Evolutionary conservation across 352 stramenopile species (phyloP), one percentile per base, ranked within the genome.

Genomic region (Globisporangium parvum): DNA sequence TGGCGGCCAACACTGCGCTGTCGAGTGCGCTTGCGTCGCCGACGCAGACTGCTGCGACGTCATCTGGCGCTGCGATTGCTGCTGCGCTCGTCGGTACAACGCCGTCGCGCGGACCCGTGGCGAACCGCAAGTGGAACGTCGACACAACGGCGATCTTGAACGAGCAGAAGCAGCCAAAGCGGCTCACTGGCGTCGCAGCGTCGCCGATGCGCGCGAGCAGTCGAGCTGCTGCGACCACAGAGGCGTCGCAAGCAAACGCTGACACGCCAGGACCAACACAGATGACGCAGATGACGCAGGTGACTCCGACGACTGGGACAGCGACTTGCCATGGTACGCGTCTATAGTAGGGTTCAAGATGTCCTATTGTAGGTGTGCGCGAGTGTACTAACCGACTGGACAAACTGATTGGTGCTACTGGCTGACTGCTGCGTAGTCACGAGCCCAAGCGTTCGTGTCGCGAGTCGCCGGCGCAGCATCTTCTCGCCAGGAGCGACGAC

Each of bases 121-220:
- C 55, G 23, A 85, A 75, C 47, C 70, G 65, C 60, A 91, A 91
- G 62, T 91, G 80, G 80, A 66, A 84, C 40, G 80, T 91, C 58
- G 70, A 91, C 55, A 88, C 80, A 21, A 59, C 71, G 12, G 74
- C 69, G 41, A 77, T 91, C 40, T 63, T 69, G 44, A 77, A 84
- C 10, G 70, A 91, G 58, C 67, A 71, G 21, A 70, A 67, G 23
- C 57, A 63, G 51, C 65, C 61, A 12, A 57, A 63, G 48, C 41
- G 42, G 33, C n/a, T 53, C 44, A 59, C 50, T 0, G 57, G 57
- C 44, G 18, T 59, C 12, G 57, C 44, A 9, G 12, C 26, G 9
- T 63, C 57, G 6, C 57, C 57, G 14, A 49, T 57, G 44, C 51
- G 51, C 2, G 23, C 21, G 2, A 35, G 3, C 9, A 31, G 12